Base-by-base conservation (phyloP, 2,329 filamentous ascomycete species). In the Monascus ruber region DNA sequence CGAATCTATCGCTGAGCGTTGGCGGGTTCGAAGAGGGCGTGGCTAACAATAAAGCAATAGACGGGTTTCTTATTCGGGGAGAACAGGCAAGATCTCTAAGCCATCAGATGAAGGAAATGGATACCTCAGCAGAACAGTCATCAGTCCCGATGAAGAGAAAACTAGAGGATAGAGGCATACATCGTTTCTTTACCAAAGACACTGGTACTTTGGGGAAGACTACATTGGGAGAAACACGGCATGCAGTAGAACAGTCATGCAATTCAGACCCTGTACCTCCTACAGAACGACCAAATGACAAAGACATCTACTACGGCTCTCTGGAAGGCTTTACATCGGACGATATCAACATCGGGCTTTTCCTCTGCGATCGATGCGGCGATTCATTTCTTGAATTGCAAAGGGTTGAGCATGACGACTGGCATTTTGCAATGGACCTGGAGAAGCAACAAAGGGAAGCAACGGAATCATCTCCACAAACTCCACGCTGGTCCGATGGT, bases 1-100 rank as follows among this genome's bases (percentile, higher is more conserved):
- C 79, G n/a, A 91, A 94, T 55, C 69, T 98, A 6, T 91, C 85
- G 42, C 65, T 96, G 34, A 88, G 83, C 47, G 85, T 96, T 24
- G 81, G 79, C n/a, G 88, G 86, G 0, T 95, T 96, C 47, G 88
- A 96, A 59, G 87, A 95, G 47, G 84, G 85, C 2, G 69, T 89
- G 42, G 77, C 73, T 32, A 83, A 85, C 4, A 96, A 94, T 54
- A 81, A 80, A 69, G 85, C 83, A 28, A 96, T 98, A 48, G 81
- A 83, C 34, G 73, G 76, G 1, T 96, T 95, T 54, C 69, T 98
- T n/a, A 69, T 94, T 25, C 81, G 72, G 34, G 76, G 74, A 3
- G 69, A 75, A 4, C 68, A 77, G 43, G 73, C 73, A 9, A 76
- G 70, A 47, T 66, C 64, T 24, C 60, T 71, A 43, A 56, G 38